Evolutionary conservation across 2,329 filamentous ascomycete genomes (phyloP).

Genomic region (Nannizziopsis barbatae): DNA sequence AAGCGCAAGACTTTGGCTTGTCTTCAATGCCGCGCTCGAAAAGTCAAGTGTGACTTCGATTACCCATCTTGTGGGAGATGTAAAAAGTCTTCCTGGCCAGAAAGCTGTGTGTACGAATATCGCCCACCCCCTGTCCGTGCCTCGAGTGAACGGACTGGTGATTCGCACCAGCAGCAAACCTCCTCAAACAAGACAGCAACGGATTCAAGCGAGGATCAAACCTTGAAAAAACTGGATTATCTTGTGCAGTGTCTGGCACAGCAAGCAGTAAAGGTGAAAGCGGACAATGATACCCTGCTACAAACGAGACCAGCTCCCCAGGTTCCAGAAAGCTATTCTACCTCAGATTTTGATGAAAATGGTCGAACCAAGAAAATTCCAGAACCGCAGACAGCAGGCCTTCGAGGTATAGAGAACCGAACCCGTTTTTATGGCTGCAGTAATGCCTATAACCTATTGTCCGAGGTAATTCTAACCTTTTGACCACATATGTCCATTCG

Average conservation of each 20-base stretch:
- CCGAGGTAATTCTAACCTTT: slow-evolving; percentile 24
- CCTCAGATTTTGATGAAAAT: slow-evolving; percentile 23
- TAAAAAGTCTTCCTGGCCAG: slow-evolving; percentile 22
- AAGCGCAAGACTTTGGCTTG: slow-evolving; percentile 34
- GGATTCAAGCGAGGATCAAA: not conserved
- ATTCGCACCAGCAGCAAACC: not conserved
- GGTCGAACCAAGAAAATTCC: slow-evolving; percentile 15
- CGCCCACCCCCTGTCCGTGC: not conserved
- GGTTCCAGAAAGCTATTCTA: slow-evolving; percentile 8
- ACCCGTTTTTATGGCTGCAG: slow-evolving; percentile 34
- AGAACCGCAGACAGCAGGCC: slow-evolving; percentile 26
- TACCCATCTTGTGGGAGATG: slow-evolving; percentile 34
- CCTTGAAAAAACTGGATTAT: not conserved
- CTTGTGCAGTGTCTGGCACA: not conserved
- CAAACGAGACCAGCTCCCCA: no score
- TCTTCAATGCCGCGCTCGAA: slow-evolving; percentile 33
- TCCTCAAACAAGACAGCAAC: not conserved
- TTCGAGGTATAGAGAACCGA: slow-evolving; percentile 30
- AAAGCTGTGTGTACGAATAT: slow-evolving; percentile 14
- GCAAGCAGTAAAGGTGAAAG: not conserved
- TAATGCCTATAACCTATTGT: slow-evolving; percentile 30
- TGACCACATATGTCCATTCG: not conserved
- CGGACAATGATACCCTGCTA: no score
- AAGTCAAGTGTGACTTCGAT: slow-evolving; percentile 34
- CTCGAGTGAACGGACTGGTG: not conserved